Conservation (phyloP, 2,329 filamentous ascomycete genomes). For the Aspergillus ruber region DNA sequence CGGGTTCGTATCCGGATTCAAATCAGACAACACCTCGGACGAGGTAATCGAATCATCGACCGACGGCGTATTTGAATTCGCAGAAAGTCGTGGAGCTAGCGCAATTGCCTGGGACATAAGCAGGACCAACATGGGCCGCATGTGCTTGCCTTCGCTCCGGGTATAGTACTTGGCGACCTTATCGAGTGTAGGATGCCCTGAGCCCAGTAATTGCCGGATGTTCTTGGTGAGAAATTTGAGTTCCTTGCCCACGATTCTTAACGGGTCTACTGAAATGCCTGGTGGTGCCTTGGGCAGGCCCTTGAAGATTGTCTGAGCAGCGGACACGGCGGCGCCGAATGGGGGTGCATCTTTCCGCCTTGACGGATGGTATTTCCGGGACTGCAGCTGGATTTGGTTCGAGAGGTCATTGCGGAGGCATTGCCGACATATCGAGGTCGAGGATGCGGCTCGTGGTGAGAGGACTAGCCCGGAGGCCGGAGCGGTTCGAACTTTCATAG, state of each 20-base stretch:
- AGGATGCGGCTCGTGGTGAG: constrained; percentile 23
- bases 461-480: constrained; percentile 31
- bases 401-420: constrained; percentile 33
- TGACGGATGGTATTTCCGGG: constrained; percentile 35
- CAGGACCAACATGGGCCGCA: constrained; percentile 87
- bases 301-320: constrained; percentile 47
- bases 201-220: constrained; percentile 85
- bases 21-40: constrained; percentile 63
- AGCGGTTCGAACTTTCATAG: constrained; percentile 32
- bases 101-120: constrained; percentile 93
- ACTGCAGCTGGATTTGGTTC: constrained; percentile 18
- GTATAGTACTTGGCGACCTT: constrained; percentile 98
- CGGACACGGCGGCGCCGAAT: constrained; percentile 43
- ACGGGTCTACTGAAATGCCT: constrained; percentile 73
- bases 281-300: constrained; percentile 34
- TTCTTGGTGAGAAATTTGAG: constrained; percentile 94
- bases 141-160: constrained; percentile 91
- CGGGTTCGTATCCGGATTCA: constrained; percentile 64
- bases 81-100: constrained; percentile 58
- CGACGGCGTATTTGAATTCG: constrained; percentile 24
- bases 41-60: constrained; percentile 59
- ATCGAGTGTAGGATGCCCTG: constrained; percentile 88
- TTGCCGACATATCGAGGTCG: constrained; percentile 35
- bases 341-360: constrained; percentile 35
- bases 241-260: constrained; percentile 87